Conservation (phyloP, 2,329 filamentous ascomycete species). For the Monilinia vaccinii-corymbosi region DNA sequence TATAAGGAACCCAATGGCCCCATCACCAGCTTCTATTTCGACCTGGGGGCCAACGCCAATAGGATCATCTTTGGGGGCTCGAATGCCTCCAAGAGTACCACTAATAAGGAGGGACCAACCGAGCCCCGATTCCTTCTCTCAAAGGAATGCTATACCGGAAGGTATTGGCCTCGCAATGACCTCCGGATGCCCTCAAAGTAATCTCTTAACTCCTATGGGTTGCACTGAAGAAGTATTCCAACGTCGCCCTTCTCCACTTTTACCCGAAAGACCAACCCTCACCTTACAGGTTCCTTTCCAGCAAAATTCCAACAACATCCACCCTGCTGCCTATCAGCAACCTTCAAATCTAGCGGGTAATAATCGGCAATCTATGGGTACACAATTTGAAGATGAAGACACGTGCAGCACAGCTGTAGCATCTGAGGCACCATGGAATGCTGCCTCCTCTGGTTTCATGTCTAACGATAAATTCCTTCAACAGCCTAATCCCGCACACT, state of each 20-base stretch:
- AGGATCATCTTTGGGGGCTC: constrained; percentile 14
- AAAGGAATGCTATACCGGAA: constrained; percentile 24
- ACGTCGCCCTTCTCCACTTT: constrained; percentile 22
- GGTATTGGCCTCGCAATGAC: constrained; percentile 28
- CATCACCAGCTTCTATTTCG: constrained; percentile 2
- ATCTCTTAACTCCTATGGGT: neutral
- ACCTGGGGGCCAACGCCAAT: constrained; percentile 20
- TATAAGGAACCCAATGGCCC: neutral
- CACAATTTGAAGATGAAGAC: constrained; percentile 29
- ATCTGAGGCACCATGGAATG: constrained; percentile 9
- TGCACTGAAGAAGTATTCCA: constrained; percentile 15
- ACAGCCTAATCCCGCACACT: constrained; percentile 2
- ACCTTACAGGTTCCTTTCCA: constrained; percentile 21
- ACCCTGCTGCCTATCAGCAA: constrained; percentile 3
- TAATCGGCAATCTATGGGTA: constrained; percentile 23
- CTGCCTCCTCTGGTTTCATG: neutral
- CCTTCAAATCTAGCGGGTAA: constrained; percentile 8
- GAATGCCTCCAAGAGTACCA: constrained; percentile 22
- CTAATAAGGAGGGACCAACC: constrained; percentile 11
- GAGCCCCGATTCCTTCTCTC: constrained; percentile 26
- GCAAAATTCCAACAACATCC: constrained; percentile 10
- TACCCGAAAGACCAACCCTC: constrained; percentile 27
- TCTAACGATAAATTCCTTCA: neutral
- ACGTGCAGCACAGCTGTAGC: constrained; percentile 7
- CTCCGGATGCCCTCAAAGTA: constrained; percentile 2